A percentile compares a stretch with the other conserved stretches of the same genome.
phyloP scores from a whole-genome alignment of 495 filamentous ascomycete genomes.

The Cudoniella acicularis region DNA sequence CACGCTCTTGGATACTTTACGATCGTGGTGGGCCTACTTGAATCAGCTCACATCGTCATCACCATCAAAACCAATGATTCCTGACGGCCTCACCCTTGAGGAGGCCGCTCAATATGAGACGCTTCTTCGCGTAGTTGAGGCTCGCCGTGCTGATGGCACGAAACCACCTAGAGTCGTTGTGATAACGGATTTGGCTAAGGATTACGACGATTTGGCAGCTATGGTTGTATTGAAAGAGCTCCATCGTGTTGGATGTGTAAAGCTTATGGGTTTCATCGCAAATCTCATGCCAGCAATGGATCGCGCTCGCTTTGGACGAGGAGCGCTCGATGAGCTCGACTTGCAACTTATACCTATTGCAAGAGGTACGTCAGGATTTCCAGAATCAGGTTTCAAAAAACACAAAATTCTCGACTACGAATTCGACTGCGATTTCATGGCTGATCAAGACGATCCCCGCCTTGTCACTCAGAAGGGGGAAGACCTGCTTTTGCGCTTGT shows the following conservation, averaged over 20 bases:
- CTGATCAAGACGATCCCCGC: constrained; percentile 2
- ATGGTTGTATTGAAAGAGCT: constrained; percentile 10
- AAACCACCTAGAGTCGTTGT: constrained; percentile 3
- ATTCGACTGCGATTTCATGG: constrained; percentile 16
- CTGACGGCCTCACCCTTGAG: neutral
- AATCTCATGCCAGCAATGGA: constrained; percentile 18
- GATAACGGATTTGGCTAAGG: constrained; percentile 9
- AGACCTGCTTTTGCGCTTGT: constrained; percentile 9
- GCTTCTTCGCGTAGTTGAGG: neutral
- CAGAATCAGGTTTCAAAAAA: neutral
- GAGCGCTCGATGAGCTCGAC: constrained; percentile 18
- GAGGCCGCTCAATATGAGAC: neutral
- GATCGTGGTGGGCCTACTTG: constrained; percentile 1
- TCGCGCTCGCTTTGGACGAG: constrained; percentile 18
- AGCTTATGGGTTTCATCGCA: constrained; percentile 17
- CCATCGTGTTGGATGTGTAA: neutral
- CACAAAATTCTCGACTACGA: constrained; percentile 12
- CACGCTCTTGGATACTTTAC: neutral
- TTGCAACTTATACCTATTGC: constrained; percentile 16
- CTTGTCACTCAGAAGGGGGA: too few species aligned
- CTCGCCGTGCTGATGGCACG: neutral
- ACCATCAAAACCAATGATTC: neutral
- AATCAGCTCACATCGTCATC: too few species aligned
- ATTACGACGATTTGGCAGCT: constrained; percentile 10
- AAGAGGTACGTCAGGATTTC: constrained; percentile 7